Conservation (phyloP, 2,329 filamentous ascomycete genomes). For the Alternaria consortialis region DNA sequence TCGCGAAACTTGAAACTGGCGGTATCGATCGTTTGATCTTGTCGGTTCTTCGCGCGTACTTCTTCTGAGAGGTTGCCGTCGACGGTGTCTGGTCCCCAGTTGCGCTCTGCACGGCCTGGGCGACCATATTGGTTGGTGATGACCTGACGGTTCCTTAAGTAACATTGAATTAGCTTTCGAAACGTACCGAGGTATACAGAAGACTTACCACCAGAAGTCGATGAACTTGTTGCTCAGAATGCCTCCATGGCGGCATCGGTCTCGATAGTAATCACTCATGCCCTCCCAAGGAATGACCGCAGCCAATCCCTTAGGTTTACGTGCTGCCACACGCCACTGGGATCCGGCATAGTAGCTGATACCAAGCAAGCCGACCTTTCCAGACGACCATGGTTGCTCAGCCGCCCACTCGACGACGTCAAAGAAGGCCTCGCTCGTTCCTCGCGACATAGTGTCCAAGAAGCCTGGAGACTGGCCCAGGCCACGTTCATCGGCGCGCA, state of each 20-base stretch:
- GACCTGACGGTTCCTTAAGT: constrained; percentile 68
- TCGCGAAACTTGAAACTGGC: constrained; percentile 65
- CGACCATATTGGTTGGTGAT: constrained; percentile 74
- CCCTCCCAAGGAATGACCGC: constrained; percentile 66
- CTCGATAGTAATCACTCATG: constrained; percentile 64
- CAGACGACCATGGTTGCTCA: constrained; percentile 60
- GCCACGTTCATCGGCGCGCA: constrained; percentile 61
- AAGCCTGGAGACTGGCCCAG: constrained; percentile 62
- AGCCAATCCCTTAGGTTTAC: constrained; percentile 60
- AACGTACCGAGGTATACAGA: no score
- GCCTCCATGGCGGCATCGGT: constrained; percentile 53
- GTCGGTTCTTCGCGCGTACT: constrained; percentile 60
- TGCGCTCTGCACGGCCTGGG: constrained; percentile 58
- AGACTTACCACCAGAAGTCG: constrained; percentile 65
- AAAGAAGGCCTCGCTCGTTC: constrained; percentile 62
- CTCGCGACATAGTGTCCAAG: constrained; percentile 63
- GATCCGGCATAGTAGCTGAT: constrained; percentile 64
- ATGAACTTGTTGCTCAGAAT: constrained; percentile 50
- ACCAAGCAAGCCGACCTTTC: constrained; percentile 61
- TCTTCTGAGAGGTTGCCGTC: constrained; percentile 67
- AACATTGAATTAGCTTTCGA: background rate
- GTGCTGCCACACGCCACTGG: constrained; percentile 64
- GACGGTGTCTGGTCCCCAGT: constrained; percentile 65
- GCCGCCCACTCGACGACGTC: constrained; percentile 64
- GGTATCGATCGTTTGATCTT: constrained; percentile 47